phyloP scores from a whole-genome alignment of 345 rosid species.

The Lagerstroemia speciosa region DNA sequence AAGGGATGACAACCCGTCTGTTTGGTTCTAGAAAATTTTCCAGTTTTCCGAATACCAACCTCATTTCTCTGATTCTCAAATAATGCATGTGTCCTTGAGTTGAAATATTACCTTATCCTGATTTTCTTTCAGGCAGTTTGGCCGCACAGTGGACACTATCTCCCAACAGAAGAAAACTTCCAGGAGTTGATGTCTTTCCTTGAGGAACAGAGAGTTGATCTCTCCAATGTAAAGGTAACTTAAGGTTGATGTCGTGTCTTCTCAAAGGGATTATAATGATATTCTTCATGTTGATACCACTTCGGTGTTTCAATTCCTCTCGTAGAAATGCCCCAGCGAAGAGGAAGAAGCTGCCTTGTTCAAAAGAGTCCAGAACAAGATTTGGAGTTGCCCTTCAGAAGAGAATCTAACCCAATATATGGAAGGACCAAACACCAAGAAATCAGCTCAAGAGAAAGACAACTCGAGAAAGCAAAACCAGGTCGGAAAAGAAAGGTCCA shows the following conservation, averaged over 20 bases:
- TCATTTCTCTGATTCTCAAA: neutral
- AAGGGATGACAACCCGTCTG: neutral
- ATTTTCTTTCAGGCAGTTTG: constrained; percentile 52
- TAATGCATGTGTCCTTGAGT: neutral
- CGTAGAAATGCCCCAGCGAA: constrained; percentile 57
- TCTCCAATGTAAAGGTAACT: constrained; percentile 43
- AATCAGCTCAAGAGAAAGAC: constrained; percentile 9
- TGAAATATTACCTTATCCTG: neutral
- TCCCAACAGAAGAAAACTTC: constrained; percentile 90
- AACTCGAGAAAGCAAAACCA: constrained; percentile 13
- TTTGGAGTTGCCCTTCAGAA: constrained; percentile 16
- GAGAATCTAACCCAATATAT: constrained; percentile 17
- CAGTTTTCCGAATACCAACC: neutral
- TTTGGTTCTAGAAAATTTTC: neutral
- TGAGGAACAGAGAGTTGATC: constrained; percentile 55
- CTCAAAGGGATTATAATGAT: constrained; percentile 1
- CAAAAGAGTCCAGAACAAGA: constrained; percentile 16
- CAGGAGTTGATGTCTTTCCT: constrained; percentile 67
- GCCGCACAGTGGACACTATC: constrained; percentile 98
- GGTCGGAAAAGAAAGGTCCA: constrained; percentile 12
- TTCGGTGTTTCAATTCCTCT: constrained; percentile 1
- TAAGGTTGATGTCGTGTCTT: neutral
- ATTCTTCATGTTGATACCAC: neutral
- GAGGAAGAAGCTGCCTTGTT: constrained; percentile 36
- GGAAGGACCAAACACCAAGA: constrained; percentile 13